Conservation (phyloP, 2,329 filamentous ascomycete species). For the Westerdykella ornata region DNA sequence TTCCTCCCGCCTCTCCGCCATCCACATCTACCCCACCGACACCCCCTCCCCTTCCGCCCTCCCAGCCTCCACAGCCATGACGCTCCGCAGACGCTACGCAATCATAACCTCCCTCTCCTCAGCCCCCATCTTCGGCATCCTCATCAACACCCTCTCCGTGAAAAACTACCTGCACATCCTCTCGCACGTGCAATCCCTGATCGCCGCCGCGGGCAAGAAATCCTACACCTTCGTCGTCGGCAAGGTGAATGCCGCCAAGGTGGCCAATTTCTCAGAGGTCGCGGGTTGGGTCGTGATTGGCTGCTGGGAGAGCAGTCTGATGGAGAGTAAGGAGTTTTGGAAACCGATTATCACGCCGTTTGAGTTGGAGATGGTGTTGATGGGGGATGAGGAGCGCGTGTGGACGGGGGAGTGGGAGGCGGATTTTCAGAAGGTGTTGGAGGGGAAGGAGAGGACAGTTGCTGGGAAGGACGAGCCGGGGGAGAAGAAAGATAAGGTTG, state of each 20-base stretch:
- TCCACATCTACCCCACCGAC: constrained; percentile 68
- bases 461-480: constrained; percentile 7
- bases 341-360: constrained; percentile 90
- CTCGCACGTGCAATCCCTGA: constrained; percentile 62
- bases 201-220: constrained; percentile 80
- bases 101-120: constrained; percentile 74
- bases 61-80: constrained; percentile 47
- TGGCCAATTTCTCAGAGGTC: constrained; percentile 93
- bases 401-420: constrained; percentile 89
- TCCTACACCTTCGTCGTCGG: constrained; percentile 94
- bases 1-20: constrained; percentile 68
- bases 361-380: constrained; percentile 73
- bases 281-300: constrained; percentile 96
- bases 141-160: constrained; percentile 92
- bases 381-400: constrained; percentile 65
- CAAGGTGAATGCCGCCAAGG: constrained; percentile 89
- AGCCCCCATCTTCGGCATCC: constrained; percentile 79
- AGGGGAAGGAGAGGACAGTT: constrained; percentile 19
- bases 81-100: constrained; percentile 79
- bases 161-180: constrained; percentile 83
- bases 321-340: constrained; percentile 86
- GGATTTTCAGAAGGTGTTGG: constrained; percentile 67
- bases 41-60: constrained; percentile 30
- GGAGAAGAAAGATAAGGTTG: constrained; percentile 3
- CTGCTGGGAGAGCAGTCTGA: constrained; percentile 92